Evolutionary conservation across 139 green algal genomes (phyloP), one percentile per base, ranked within the genome.

Genomic region (Coelastrella sp.): DNA sequence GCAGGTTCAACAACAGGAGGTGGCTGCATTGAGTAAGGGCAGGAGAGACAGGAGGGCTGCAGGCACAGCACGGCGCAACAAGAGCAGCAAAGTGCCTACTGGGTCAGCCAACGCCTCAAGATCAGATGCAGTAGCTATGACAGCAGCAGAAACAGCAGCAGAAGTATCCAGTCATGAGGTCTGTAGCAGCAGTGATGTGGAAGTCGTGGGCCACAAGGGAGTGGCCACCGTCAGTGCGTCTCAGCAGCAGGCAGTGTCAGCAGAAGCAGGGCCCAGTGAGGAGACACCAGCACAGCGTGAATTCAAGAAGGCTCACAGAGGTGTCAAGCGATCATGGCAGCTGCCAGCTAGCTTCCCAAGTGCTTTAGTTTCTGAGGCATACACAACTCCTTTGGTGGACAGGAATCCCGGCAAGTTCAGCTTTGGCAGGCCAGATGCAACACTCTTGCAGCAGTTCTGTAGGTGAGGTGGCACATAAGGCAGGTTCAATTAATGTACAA

Each of bases 341-440:
- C 61, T 98, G 76, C 96, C 97, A 19, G 61, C 90, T 24, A 92
- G 25, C 91, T 99, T 99, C 80, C 97, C 97, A 66, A 94, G 83
- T 60, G 12, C 72, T 1, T 85, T 85, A 12, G 96, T 98, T 25
- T 68, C 96, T 65, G 78, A 95, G 17, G 94, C 94, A 9, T 96
- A 96, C 84, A 66, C 79, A 73, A 20, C 81, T 58, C 94, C 95
- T 0, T 82, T 92, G 19, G 90, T 97, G 24, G 95, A 97, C 84
- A 68, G 76, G 27, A 94, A 90, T 84, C 91, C 92, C 35, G 90
- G 87, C 7, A 59, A 68, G 22, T 97, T 99, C 91, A 93, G 73
- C 9, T 98, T 95, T 86, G 96, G 92, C 19, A 91, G 93, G 19
- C 97, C 96, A 0, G 96, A 98, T 80, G 66, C 96, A 60, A 57